Base-by-base conservation (phyloP, 2,329 filamentous ascomycete genomes). In the Colletotrichum simmondsii region DNA sequence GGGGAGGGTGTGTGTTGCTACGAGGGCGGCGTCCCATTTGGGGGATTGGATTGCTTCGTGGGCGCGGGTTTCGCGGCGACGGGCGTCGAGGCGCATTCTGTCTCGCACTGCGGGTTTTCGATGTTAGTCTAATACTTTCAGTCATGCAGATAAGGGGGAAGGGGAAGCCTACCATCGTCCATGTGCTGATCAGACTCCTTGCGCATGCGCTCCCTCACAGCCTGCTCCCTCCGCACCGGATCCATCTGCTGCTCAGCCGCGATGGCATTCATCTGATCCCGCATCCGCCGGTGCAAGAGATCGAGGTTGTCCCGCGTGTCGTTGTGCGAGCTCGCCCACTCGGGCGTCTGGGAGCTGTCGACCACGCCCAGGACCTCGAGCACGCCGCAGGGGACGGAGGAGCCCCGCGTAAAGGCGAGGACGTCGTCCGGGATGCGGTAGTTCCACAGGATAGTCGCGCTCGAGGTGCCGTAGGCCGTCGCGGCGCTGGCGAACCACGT, bases 361-460 rank as follows among this genome's bases (percentile, higher is more conserved):
- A 89, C 85, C 4, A 89, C 76, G 24, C 80, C 83, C 0, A 92
- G 79, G 24, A 91, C 77, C n/a, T 90, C 89, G 32, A 92, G 83
- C 32, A 91, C 82, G 37, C 90, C 90, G 76, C 89, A 91, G 0
- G 90, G 89, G 1, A 92, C 85, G 0, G 87, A 87, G 22, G 87
- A 86, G 35, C 84, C 85, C 10, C 86, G 83, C 2, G 88, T 80
- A 71, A 92, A 89, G 1, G 81, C 74, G 1, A 90, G 76, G 5
- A 91, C 80, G 3, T 85, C 83, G 24, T 87, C 83, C 0, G 89
- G 88, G 59, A 91, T 90, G 68, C 86, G 85, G 81, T 90, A 91
- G 77, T 87, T 89, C 90, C 90, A 92, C 3, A 92, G 82, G 11
- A 90, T 84, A 0, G 89, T 90, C 75, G 87, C 85, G 62, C 83